These are phyloP conservation scores for Neurospora sublineolata DNA, from an alignment of 495 filamentous ascomycete genomes.

Conservation along the genomic window DNA sequence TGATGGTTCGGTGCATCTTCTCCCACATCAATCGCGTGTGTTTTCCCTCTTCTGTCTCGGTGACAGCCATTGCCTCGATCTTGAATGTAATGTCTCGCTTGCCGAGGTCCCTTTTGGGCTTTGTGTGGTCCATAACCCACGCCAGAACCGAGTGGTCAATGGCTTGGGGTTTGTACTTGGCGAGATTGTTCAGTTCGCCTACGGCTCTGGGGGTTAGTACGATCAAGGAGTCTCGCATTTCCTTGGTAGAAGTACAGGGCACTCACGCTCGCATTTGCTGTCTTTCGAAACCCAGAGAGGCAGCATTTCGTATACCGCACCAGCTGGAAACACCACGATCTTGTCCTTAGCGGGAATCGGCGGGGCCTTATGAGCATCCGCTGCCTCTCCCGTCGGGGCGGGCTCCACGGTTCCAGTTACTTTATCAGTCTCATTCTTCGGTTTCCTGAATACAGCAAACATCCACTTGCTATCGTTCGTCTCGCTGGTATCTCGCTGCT, in stretches of 20 bases:
- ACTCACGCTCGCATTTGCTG: constrained; percentile 25
- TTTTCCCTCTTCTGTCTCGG: constrained; percentile 21
- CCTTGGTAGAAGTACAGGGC: background rate
- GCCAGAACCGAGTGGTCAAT: constrained; percentile 19
- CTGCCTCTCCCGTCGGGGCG: background rate
- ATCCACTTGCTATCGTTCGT: constrained; percentile 14
- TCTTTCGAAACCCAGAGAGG: constrained; percentile 23
- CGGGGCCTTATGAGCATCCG: background rate
- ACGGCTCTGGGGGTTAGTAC: background rate
- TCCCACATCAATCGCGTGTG: constrained; percentile 23
- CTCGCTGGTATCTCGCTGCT: constrained; percentile 9
- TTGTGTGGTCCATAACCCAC: constrained; percentile 22
- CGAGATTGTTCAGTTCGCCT: constrained; percentile 20
- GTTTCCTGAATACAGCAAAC: constrained; percentile 22
- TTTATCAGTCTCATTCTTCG: constrained; percentile 10
- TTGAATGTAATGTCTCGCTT: constrained; percentile 23
- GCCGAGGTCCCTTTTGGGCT: constrained; percentile 17
- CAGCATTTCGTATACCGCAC: constrained; percentile 21
- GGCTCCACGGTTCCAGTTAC: constrained; percentile 8
- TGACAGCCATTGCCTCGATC: constrained; percentile 21
- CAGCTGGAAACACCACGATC: constrained; percentile 24
- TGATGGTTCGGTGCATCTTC: constrained; percentile 16
- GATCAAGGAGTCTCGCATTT: background rate
- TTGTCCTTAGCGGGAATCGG: constrained; percentile 17
- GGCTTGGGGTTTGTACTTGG: constrained; percentile 16